Conservation (phyloP, 2,329 filamentous ascomycete species). For the Podosphaera fusca region DNA sequence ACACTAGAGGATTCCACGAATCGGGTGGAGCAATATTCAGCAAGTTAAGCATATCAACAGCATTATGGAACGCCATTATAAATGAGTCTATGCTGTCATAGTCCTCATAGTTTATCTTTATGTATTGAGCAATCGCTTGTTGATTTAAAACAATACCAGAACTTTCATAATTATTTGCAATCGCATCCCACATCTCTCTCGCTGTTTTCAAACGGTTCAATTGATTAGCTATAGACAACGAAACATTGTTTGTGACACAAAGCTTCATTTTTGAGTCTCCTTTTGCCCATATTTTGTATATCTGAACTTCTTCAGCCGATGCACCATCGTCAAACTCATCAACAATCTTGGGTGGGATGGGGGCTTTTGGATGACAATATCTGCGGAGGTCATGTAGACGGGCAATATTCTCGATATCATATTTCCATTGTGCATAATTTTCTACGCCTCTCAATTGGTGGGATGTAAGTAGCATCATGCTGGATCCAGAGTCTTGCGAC, state of each 20-base stretch:
- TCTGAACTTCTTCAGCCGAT: neutral
- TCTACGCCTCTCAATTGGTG: neutral
- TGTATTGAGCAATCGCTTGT: neutral
- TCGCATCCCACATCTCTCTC: neutral
- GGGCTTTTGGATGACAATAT: neutral
- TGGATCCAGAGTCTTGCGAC: neutral
- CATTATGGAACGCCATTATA: neutral
- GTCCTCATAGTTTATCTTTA: neutral
- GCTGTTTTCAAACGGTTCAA: neutral
- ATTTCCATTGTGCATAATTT: neutral
- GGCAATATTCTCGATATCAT: neutral
- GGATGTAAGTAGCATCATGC: neutral
- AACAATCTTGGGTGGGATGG: neutral
- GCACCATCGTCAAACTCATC: neutral
- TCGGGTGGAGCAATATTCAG: neutral
- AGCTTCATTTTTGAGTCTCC: neutral
- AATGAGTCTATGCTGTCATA: slow-evolving; percentile 1
- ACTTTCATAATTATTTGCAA: neutral
- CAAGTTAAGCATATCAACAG: neutral
- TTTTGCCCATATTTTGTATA: neutral
- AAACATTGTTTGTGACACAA: neutral
- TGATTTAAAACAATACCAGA: neutral
- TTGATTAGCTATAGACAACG: neutral
- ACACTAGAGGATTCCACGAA: neutral
- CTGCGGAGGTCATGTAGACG: neutral